A percentile compares a stretch with the other conserved stretches of the same genome.
Conservation (phyloP, 1,284 basidiomycete genomes). For the Mycosarcoma mackinlayi region DNA sequence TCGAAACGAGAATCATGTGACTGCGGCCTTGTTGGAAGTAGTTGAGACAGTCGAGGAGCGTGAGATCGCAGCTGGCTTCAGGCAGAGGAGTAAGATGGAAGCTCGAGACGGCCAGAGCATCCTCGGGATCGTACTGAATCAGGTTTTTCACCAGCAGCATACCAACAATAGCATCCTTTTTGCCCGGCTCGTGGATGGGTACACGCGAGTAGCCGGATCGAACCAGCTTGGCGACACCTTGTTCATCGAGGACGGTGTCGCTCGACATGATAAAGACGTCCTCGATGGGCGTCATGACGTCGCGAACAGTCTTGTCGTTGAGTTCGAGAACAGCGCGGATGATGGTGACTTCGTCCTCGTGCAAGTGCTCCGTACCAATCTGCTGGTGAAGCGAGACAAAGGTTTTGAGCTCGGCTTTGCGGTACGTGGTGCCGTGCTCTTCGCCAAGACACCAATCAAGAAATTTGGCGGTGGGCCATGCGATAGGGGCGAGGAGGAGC, state of each 20-base stretch:
- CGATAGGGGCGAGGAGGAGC: conserved; percentile 70
- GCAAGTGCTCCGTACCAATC: conserved; percentile 83
- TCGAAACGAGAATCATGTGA: conserved; percentile 87
- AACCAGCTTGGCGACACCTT: conserved; percentile 75
- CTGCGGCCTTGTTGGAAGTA: conserved; percentile 88
- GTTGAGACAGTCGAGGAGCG: conserved; percentile 70
- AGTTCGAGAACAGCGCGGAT: conserved; percentile 67
- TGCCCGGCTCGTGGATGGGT: conserved; percentile 83
- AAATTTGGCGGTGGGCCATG: conserved; percentile 69
- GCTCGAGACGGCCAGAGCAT: conserved; percentile 78
- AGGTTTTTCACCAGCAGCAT: conserved; percentile 81
- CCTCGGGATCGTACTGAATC: conserved; percentile 87
- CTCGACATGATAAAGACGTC: conserved; percentile 82
- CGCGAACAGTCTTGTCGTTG: conserved; percentile 76
- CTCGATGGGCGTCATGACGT: conserved; percentile 74
- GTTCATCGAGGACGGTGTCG: conserved; percentile 83
- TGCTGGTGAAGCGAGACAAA: conserved; percentile 82
- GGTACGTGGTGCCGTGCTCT: conserved; percentile 69
- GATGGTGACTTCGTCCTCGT: conserved; percentile 83
- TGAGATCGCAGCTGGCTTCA: conserved; percentile 85
- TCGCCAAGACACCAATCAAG: conserved; percentile 71
- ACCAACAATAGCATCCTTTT: conserved; percentile 83
- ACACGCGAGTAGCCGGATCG: conserved; percentile 87
- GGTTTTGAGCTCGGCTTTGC: conserved; percentile 78
- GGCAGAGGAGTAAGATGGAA: conserved; percentile 77